Percentiles rank a stretch among this genome's conserved stretches.
phyloP scores from a whole-genome alignment of 2,329 filamentous ascomycete species.

The Fusarium globosum region DNA sequence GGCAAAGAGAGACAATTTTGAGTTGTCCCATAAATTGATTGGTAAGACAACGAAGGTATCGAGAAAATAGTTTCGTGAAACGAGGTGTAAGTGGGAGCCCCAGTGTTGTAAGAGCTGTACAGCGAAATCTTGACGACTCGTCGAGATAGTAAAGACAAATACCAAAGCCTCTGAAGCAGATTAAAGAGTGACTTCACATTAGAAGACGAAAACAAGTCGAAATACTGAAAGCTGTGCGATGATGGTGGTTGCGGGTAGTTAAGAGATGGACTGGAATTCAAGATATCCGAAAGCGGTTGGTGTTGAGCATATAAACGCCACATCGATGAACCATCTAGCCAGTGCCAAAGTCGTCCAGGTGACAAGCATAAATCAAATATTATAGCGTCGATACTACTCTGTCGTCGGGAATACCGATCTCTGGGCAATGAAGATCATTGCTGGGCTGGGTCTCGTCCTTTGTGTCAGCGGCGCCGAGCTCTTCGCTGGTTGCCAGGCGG shows the following conservation, averaged over 20 bases:
- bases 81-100: conserved; percentile 23
- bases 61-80: conserved; percentile 25
- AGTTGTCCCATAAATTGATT: conserved; percentile 31
- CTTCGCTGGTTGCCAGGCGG: conserved; percentile 31
- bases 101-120: conserved; percentile 4
- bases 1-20: conserved; percentile 27
- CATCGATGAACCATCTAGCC: conserved; percentile 19
- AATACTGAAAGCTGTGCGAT: conserved; percentile 11
- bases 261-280: conserved; percentile 40
- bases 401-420: conserved; percentile 39
- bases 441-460: conserved; percentile 31
- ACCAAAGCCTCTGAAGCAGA: background rate
- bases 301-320: conserved; percentile 41
- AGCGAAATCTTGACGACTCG: background rate
- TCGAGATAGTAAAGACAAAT: background rate
- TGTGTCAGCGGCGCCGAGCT: conserved; percentile 38
- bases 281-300: conserved; percentile 41
- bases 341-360: conserved; percentile 40
- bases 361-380: conserved; percentile 33
- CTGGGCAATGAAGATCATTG: conserved; percentile 30
- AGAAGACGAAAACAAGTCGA: conserved; percentile 11
- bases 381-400: conserved; percentile 16
- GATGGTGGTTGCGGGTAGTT: conserved; percentile 34
- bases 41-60: conserved; percentile 37
- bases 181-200: background rate